Percentiles rank a stretch among this genome's conserved stretches.
Evolutionary conservation across 1,284 basidiomycete species (phyloP).

Genomic region (Apiotrichum brassicae): DNA sequence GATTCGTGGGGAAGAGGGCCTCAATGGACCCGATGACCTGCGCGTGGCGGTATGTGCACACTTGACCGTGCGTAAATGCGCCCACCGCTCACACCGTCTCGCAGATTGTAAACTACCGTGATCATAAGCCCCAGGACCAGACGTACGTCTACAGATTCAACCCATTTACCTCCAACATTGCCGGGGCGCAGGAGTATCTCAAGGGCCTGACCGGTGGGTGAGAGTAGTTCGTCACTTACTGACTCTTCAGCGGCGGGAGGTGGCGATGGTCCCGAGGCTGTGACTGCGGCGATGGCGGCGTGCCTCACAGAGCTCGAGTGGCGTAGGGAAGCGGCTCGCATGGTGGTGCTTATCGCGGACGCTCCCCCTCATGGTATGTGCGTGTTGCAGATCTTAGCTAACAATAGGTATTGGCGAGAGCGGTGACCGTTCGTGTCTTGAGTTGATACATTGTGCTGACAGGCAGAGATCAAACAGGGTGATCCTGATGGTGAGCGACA

Average conservation of each 20-base stretch:
- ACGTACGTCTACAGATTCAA: constrained; percentile 89
- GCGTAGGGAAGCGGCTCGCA: constrained; percentile 83
- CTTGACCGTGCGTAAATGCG: neutral
- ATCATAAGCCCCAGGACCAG: constrained; percentile 93
- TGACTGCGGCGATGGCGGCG: constrained; percentile 87
- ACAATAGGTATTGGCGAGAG: constrained; percentile 40
- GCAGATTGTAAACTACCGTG: constrained; percentile 69
- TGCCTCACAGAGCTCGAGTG: constrained; percentile 77
- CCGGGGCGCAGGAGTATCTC: constrained; percentile 76
- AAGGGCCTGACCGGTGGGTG: constrained; percentile 48
- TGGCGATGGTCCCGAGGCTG: constrained; percentile 96
- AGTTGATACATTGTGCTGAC: constrained; percentile 5
- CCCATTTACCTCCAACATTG: constrained; percentile 87
- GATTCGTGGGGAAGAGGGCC: constrained; percentile 89
- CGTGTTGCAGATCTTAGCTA: constrained; percentile 16
- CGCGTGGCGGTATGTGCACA: constrained; percentile 63
- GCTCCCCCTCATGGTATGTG: constrained; percentile 79
- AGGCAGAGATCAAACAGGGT: constrained; percentile 74
- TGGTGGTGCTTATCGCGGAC: constrained; percentile 93
- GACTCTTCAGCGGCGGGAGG: constrained; percentile 79
- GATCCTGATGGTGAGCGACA: constrained; percentile 63
- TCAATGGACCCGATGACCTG: constrained; percentile 78
- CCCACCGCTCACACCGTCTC: neutral
- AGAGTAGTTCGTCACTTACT: neutral
- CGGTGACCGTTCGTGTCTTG: constrained; percentile 37